A percentile compares a stretch with the other conserved stretches of the same genome.
These are phyloP conservation scores for Setaria viridis DNA, from an alignment of 202 grass and related monocot species.

Conservation along the genomic window DNA sequence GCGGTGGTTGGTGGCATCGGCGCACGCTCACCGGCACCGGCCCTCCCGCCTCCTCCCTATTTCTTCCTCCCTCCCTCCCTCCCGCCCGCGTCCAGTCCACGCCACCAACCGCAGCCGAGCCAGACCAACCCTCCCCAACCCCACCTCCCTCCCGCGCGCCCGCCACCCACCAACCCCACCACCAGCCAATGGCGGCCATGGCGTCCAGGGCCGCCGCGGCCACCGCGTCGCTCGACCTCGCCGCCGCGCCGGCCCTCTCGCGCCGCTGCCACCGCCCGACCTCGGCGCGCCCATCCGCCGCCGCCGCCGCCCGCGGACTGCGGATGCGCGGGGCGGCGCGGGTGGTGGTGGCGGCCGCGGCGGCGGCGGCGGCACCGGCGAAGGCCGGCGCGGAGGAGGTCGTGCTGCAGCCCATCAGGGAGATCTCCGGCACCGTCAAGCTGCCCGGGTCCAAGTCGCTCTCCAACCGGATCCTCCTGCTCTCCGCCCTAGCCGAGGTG, in stretches of 20 bases:
- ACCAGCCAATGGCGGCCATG: slow-evolving; percentile 23
- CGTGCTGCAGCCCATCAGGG: slow-evolving; percentile 86
- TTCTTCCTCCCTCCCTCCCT: slow-evolving; percentile 42
- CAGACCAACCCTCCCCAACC: background rate
- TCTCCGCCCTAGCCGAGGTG: slow-evolving; percentile 90
- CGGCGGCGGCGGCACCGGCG: slow-evolving; percentile 61
- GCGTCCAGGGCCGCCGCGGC: slow-evolving; percentile 39
- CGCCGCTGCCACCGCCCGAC: background rate
- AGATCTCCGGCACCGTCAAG: slow-evolving; percentile 89
- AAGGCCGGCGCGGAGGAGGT: slow-evolving; percentile 74
- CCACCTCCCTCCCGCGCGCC: background rate
- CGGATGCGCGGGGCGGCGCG: slow-evolving; percentile 5
- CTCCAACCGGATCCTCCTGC: slow-evolving; percentile 97
- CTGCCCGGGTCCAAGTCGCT: slow-evolving; percentile 97
- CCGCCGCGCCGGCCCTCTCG: background rate
- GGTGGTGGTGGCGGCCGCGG: slow-evolving; percentile 41
- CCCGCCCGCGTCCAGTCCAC: slow-evolving; percentile 14
- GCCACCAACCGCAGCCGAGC: slow-evolving; percentile 34
- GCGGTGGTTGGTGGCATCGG: slow-evolving; percentile 38
- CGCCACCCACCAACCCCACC: background rate
- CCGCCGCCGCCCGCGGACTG: background rate
- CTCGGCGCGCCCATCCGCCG: background rate
- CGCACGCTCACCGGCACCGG: background rate
- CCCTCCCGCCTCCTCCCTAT: background rate
- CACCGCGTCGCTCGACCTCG: slow-evolving; percentile 33